Base-by-base conservation (phyloP, 2,329 filamentous ascomycete species). In the Aspergillus glaucus region DNA sequence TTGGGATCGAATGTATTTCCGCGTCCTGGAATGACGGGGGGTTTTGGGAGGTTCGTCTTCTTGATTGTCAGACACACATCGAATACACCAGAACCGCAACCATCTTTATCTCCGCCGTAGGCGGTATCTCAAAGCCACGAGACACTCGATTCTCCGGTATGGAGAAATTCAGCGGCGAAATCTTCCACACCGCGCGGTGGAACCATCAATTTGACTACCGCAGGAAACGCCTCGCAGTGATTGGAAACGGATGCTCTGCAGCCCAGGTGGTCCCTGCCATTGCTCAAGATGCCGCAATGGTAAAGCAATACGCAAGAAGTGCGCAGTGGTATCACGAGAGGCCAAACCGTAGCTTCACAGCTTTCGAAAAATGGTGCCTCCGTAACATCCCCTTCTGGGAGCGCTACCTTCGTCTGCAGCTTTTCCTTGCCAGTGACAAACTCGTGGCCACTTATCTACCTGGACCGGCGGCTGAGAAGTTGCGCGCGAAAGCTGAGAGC, bases 271-370 rank as follows among this genome's bases (percentile, higher is more conserved):
- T 65, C 8, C 62, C 62, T 26, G 51, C 44, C 0, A 47, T 65
- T 19, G 52, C 52, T 2, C 42, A 59, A 26, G 48, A 58, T 2
- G 60, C 54, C 2, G 46, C 26, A 2, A 52, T 50, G 10, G 54
- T 66, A 10, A 61, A 59, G 36, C 62, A 64, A 46, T 62, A 60
- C 37, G 56, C 52, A 2, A 50, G 55, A 3, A 55, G 50, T 44
- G 52, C 56, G 0, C 64, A 68, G 46, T 68, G 64, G 65, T 65
- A 65, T 48, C 60, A 67, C 45, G 64, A 62, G 48, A 52, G 64
- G 7, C 65, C 62, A n/a, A 68, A 68, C 48, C 56, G 54, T 2
- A 14, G 50, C 14, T 66, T 62, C 49, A 61, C 58, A 1, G 41
- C 41, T 3, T 52, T 62, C 28, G 58, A 66, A 44, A 67, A 62